These are phyloP conservation scores for Trichocladium antarcticum DNA, from an alignment of 495 filamentous ascomycete species.

Conservation along the genomic window DNA sequence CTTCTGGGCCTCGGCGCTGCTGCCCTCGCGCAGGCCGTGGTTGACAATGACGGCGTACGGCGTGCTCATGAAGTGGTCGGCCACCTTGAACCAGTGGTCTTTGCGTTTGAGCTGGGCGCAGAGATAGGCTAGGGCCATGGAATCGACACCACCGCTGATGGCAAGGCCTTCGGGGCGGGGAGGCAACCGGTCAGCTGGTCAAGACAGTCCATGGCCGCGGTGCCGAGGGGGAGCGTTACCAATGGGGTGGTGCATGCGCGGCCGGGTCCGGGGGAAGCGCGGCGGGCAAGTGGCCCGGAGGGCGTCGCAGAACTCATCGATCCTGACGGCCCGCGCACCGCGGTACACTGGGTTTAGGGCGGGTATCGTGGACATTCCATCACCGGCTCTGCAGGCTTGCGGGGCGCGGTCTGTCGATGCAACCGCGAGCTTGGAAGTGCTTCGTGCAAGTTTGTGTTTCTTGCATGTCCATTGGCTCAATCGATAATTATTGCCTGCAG, in stretches of 20 bases:
- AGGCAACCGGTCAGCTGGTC: neutral
- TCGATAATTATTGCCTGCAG: neutral
- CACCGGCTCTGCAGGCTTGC: no score
- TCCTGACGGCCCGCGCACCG: conserved; percentile 36
- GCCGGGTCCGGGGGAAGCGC: conserved; percentile 26
- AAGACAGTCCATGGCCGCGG: neutral
- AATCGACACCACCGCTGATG: conserved; percentile 88
- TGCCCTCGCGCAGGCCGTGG: conserved; percentile 60
- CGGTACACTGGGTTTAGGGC: conserved; percentile 25
- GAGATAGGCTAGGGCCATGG: conserved; percentile 83
- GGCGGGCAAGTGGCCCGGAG: conserved; percentile 41
- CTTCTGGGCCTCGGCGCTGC: conserved; percentile 51
- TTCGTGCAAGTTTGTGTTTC: no score
- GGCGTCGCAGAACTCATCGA: conserved; percentile 42
- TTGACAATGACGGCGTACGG: conserved; percentile 67
- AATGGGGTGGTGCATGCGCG: conserved; percentile 19
- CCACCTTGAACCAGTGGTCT: conserved; percentile 20
- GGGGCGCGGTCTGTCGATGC: no score
- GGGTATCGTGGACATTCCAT: conserved; percentile 38
- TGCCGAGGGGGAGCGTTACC: conserved; percentile 19
- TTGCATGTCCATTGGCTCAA: no score
- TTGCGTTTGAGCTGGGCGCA: conserved; percentile 35
- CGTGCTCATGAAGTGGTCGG: conserved; percentile 27
- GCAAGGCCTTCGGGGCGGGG: conserved; percentile 51
- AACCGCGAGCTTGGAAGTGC: no score